Base-by-base conservation (phyloP, 495 filamentous ascomycete species). In the Diplogelasinospora grovesii region DNA sequence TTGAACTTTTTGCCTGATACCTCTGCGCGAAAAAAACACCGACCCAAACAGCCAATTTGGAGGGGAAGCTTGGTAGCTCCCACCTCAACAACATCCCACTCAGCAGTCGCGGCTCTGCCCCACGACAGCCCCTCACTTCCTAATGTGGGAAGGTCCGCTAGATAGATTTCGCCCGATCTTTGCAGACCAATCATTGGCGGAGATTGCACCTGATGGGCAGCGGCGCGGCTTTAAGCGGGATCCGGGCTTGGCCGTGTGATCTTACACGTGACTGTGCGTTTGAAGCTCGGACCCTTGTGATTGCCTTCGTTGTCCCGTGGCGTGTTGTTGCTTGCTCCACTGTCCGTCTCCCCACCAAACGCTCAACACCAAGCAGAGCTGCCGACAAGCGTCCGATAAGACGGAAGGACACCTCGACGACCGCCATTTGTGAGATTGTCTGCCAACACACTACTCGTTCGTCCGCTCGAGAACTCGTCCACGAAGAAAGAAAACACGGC, bases 41-140 rank as follows among this genome's bases (percentile, higher is more conserved):
- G 32, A 21, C 39, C 33, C n/a, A n/a, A 42, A 31, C 26, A 42
- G 32, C 22, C 25, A 41, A 32, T 22, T 27, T 26, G n/a, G 27
- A 5, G 24, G 22, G 2, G 43, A 46, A 36, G 36, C 40, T 27
- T 19, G 24, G 20, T 21, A 39, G 35, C 35, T 39, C 27, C 26
- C 28, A 29, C 30, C 30, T 45, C 42, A 45, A 31, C 42, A 45
- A 31, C 42, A 45, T 38, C 42, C 42, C 42, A 45, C 42, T 39
- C 42, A 45, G 35, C 42, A 15, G 25, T 24, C 39, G 29, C 30
- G n/a, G 25, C 34, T 38, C 20, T 23, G 22, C 43, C 43, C 43
- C 36, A 38, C 41, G 30, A 14, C 29, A 8, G 22, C 39, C 39
- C 39, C 39, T 42, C 39, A 5, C 21, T 42, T 35, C 20, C 27